Base-by-base conservation (phyloP, 1,284 basidiomycete species). In the Boletus calvinii region DNA sequence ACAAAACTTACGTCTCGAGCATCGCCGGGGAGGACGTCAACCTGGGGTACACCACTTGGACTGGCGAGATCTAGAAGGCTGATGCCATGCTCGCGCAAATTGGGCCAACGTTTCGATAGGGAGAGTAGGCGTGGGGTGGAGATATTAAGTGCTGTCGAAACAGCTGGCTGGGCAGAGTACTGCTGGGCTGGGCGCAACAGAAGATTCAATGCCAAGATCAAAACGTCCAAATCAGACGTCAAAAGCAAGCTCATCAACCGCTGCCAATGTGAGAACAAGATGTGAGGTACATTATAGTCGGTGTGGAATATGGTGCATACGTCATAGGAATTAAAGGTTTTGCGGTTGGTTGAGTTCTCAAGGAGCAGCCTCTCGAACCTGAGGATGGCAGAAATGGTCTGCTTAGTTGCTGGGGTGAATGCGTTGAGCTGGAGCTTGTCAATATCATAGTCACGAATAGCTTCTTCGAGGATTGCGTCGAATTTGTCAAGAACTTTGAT, bases 321-420 rank as follows among this genome's bases (percentile, higher is more conserved):
- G 70, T 99, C 97, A 70, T 98, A 99, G 3, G 94, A 98, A 56
- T 85, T 87, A 74, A 92, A 99, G 54, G 95, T 90, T 77, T 98
- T 99, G 66, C 97, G 81, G 68, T 97, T 99, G 43, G 96, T 99
- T 54, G 95, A 97, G 71, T 98, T 98, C 74, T 99, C 97, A 64
- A 99, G 77, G 47, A 99, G 75, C 41, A 99, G 75, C 50, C 92
- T 82, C 71, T 94, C 85, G 62, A 99, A 96, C 60, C 85, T 79
- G 53, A 99, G 80, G 57, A 99, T 87, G 65, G 90, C 86, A 56
- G 87, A 83, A 13, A 97, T 69, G 3, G 87, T 77, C 54, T 80
- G 81, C 77, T 94, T 96, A 37, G 87, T 87, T 40, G 79, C 72
- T 0, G 87, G 83, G 1, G 85, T 85, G 67, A 99, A 98, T 26